Evolutionary conservation across 2,329 filamentous ascomycete species (phyloP).

Genomic region (Colletotrichum tamarilloi): DNA sequence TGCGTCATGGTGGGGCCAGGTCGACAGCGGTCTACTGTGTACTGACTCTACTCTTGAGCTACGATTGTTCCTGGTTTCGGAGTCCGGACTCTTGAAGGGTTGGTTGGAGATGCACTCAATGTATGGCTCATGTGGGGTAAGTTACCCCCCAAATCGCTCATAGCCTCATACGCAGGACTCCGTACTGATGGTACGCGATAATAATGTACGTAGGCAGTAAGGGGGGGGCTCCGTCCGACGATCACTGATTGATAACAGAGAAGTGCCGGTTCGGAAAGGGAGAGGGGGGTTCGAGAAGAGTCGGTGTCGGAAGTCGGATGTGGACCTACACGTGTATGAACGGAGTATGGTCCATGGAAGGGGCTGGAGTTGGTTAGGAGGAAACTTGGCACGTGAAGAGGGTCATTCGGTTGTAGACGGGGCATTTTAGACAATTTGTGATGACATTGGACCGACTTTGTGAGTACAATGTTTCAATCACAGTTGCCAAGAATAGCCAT

Average conservation of each 20-base stretch:
- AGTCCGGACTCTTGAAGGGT: too few relatives aligned
- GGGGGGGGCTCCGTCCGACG: background rate
- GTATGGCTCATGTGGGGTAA: background rate
- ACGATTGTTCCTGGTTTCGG: background rate
- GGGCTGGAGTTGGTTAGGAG: background rate
- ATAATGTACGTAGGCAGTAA: background rate
- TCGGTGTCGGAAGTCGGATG: conserved; percentile 8
- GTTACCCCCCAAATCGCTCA: background rate
- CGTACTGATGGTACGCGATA: conserved; percentile 3
- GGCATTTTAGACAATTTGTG: background rate
- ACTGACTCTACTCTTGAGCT: background rate
- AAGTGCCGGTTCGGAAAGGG: too few relatives aligned
- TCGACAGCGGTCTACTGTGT: background rate
- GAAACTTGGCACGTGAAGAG: background rate
- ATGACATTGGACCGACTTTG: background rate
- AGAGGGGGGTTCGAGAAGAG: conserved; percentile 16
- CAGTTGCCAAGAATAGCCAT: background rate
- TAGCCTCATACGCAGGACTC: background rate
- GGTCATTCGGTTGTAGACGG: background rate
- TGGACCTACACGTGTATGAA: background rate
- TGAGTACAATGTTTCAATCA: background rate
- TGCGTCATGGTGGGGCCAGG: background rate
- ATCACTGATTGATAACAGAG: conserved; percentile 10
- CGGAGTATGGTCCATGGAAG: background rate
- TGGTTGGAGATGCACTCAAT: too few relatives aligned